A percentile compares a stretch with the other conserved stretches of the same genome.
phyloP scores from a whole-genome alignment of 192 early-diverging fungal genomes.

The Entophlyctis luteolus region DNA sequence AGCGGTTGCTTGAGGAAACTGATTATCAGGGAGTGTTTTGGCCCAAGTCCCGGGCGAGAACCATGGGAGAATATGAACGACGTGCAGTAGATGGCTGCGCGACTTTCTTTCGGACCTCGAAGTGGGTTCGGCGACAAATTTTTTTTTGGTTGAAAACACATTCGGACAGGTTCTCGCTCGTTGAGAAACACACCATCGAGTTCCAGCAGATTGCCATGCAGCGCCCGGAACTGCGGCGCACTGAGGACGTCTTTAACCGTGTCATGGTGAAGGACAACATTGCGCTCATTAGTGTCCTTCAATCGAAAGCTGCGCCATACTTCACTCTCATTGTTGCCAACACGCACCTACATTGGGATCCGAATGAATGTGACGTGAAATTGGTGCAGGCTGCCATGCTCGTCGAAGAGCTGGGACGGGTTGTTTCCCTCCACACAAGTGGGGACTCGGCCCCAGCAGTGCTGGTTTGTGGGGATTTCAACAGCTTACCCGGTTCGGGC shows the following conservation, averaged over 20 bases:
- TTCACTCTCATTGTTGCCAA: conserved; percentile 71
- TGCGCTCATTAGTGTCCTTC: conserved; percentile 75
- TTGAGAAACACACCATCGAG: conserved; percentile 87
- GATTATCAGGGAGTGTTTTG: conserved; percentile 90
- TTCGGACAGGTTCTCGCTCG: conserved; percentile 62
- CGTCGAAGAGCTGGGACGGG: conserved; percentile 71
- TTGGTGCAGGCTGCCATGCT: conserved; percentile 92
- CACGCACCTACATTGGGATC: conserved; percentile 93
- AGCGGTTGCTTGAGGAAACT: conserved; percentile 61
- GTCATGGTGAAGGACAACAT: conserved; percentile 98
- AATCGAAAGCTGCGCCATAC: conserved; percentile 71
- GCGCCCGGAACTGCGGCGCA: conserved; percentile 81
- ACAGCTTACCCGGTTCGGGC: conserved; percentile 82
- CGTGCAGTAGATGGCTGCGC: conserved; percentile 91
- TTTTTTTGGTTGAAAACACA: not conserved
- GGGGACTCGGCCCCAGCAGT: conserved; percentile 31
- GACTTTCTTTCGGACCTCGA: conserved; percentile 82
- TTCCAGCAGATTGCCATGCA: conserved; percentile 90
- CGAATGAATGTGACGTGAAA: conserved; percentile 86
- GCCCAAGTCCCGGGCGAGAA: conserved; percentile 91
- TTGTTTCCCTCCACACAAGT: not conserved
- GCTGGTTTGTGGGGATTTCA: conserved; percentile 92
- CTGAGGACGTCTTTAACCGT: conserved; percentile 92
- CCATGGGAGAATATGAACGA: conserved; percentile 87
- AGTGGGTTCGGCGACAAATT: conserved; percentile 62